Evolutionary conservation across 208 protist genomes (phyloP).

Genomic region (Wallacemonas sp.): DNA sequence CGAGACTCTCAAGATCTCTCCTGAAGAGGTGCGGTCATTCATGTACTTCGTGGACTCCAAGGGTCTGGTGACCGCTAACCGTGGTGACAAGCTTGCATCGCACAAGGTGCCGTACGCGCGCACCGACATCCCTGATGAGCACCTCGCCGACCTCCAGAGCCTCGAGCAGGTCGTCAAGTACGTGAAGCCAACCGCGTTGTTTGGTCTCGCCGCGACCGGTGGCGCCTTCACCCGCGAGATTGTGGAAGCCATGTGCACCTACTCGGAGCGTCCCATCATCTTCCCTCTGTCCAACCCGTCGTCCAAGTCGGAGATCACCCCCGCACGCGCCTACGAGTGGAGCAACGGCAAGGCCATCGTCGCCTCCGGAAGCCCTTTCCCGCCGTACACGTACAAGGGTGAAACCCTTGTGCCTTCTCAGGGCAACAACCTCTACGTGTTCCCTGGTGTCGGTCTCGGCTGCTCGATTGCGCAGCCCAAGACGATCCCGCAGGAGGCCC

Average conservation of each 20-base stretch:
- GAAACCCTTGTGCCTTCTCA: conserved; percentile 74
- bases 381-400: conserved; percentile 60
- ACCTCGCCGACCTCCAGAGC: conserved; percentile 31
- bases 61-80: conserved; percentile 67
- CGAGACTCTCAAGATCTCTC: conserved; percentile 16
- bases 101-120: conserved; percentile 80
- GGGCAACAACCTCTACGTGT: conserved; percentile 95
- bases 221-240: conserved; percentile 89
- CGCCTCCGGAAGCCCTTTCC: conserved; percentile 93
- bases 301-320: conserved; percentile 72
- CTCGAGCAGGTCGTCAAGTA: conserved; percentile 47
- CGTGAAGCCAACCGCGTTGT: conserved; percentile 90
- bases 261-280: conserved; percentile 88
- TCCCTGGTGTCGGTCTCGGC: conserved; percentile 93
- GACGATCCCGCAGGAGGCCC: conserved; percentile 88
- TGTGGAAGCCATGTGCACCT: conserved; percentile 53
- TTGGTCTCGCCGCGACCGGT: conserved; percentile 87
- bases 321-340: conserved; percentile 84
- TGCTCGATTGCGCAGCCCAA: conserved; percentile 62
- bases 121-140: conserved; percentile 44
- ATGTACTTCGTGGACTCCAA: conserved; percentile 88
- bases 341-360: conserved; percentile 90
- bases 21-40: conserved; percentile 58
- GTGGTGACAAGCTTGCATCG: conserved; percentile 48
- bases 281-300: conserved; percentile 93